Percentiles rank a stretch among this genome's conserved stretches.
Evolutionary conservation across 2,329 filamentous ascomycete genomes (phyloP).

Genomic region (Aspergillus sp.): DNA sequence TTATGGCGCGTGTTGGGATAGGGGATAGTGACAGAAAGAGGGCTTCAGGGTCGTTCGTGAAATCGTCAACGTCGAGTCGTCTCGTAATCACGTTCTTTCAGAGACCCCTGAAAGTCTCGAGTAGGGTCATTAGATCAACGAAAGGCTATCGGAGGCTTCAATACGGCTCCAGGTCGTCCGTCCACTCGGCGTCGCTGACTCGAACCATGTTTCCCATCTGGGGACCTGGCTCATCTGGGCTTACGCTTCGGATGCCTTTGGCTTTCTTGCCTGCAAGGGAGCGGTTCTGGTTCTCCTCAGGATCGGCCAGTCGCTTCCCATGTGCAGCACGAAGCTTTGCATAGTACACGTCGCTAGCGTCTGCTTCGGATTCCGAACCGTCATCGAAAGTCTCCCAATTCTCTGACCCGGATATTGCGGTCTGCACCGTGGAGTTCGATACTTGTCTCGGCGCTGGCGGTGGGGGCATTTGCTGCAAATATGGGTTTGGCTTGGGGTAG

Average conservation of each 20-base stretch:
- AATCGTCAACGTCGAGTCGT: conserved; percentile 30
- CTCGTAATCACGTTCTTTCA: conserved; percentile 22
- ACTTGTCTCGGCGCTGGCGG: conserved; percentile 62
- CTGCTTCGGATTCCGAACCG: conserved; percentile 71
- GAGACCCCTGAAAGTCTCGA: conserved; percentile 19
- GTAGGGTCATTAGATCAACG: conserved; percentile 4
- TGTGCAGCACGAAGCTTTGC: conserved; percentile 72
- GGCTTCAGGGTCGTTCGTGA: conserved; percentile 26
- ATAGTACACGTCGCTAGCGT: conserved; percentile 77
- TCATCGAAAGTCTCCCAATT: conserved; percentile 99
- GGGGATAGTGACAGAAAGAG: conserved; percentile 7
- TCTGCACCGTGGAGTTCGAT: conserved; percentile 66
- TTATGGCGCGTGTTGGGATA: conserved; percentile 8
- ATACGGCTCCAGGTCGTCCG: conserved; percentile 52
- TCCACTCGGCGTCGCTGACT: conserved; percentile 57
- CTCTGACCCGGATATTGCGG: conserved; percentile 77
- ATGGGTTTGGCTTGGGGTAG: conserved; percentile 40
- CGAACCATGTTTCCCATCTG: conserved; percentile 48
- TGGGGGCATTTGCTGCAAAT: conserved; percentile 39
- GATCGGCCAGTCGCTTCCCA: conserved; percentile 60
- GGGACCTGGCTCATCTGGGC: conserved; percentile 43
- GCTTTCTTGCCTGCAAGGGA: conserved; percentile 44
- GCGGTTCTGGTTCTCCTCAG: conserved; percentile 38
- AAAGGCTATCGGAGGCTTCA: conserved; percentile 23
- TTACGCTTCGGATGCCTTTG: conserved; percentile 52